Percentiles rank a stretch among this genome's conserved stretches.
These are phyloP conservation scores for Tympanopsis confertula DNA, from an alignment of 2,329 filamentous ascomycete species.

Conservation along the genomic window DNA sequence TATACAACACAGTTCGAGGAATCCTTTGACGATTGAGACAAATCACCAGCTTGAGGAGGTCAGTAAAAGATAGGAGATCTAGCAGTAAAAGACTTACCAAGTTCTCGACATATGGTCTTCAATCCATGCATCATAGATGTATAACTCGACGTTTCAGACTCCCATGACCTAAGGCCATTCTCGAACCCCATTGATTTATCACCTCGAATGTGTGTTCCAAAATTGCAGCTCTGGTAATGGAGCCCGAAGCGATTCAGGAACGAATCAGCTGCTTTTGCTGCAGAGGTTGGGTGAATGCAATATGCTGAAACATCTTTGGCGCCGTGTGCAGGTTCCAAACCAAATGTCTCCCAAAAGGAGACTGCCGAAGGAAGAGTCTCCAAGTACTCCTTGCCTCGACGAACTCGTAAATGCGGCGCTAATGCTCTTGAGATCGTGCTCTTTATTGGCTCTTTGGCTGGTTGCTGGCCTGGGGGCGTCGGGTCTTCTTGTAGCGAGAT, in stretches of 20 bases:
- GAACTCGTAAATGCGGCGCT: conserved; percentile 39
- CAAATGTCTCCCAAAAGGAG: conserved; percentile 49
- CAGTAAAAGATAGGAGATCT: conserved; percentile 21
- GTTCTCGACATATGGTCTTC: background rate
- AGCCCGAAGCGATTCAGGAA: conserved; percentile 40
- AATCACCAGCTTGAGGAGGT: conserved; percentile 17
- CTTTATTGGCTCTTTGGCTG: conserved; percentile 5
- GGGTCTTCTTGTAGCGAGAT: conserved; percentile 17
- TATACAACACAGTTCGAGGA: conserved; percentile 38
- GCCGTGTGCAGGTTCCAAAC: conserved; percentile 40
- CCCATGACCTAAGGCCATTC: conserved; percentile 23
- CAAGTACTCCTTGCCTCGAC: conserved; percentile 36
- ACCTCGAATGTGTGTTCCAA: conserved; percentile 36
- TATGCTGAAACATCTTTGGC: conserved; percentile 44
- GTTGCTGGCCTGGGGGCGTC: conserved; percentile 8
- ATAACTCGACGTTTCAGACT: conserved; percentile 15
- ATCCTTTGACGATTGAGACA: conserved; percentile 16
- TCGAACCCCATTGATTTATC: conserved; percentile 23
- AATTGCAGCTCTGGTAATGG: conserved; percentile 42
- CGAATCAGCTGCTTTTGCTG: conserved; percentile 29
- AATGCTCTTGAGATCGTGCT: conserved; percentile 26
- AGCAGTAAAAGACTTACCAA: background rate
- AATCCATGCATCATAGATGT: conserved; percentile 3
- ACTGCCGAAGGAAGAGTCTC: conserved; percentile 43
- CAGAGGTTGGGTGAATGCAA: conserved; percentile 38